Percentiles rank a stretch among this genome's conserved stretches.
phyloP scores from a whole-genome alignment of 2,329 filamentous ascomycete species.

The Trichoderma sp. region DNA sequence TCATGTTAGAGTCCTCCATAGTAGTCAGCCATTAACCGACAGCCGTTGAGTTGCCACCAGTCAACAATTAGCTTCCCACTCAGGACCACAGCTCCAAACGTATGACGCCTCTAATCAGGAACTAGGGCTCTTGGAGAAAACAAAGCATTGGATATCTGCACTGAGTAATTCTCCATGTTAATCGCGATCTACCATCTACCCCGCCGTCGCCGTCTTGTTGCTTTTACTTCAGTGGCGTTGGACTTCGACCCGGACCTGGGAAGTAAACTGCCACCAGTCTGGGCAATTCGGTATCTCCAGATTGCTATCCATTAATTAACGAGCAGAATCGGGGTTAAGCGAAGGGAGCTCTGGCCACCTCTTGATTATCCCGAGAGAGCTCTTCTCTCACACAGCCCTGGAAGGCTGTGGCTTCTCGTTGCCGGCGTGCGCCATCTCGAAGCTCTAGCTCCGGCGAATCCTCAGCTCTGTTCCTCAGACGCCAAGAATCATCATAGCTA shows the following conservation, averaged over 20 bases:
- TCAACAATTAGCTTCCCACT: not conserved
- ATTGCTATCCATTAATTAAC: not conserved
- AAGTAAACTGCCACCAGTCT: not conserved
- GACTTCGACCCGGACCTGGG: not conserved
- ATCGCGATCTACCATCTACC: conserved; percentile 11
- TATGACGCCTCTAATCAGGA: conserved; percentile 17
- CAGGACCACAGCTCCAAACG: not conserved
- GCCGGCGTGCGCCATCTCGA: not conserved
- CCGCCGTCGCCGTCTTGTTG: not conserved
- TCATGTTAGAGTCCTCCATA: not conserved
- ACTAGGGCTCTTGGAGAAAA: conserved; percentile 1
- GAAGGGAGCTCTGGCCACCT: conserved; percentile 4
- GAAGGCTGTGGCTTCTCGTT: not conserved
- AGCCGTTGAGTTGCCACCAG: not conserved
- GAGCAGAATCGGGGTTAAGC: not conserved
- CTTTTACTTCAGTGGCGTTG: conserved; percentile 15
- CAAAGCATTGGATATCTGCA: not conserved
- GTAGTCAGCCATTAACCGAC: not conserved
- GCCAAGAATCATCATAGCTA: not conserved
- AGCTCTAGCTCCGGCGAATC: not conserved
- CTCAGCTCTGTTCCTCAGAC: not conserved
- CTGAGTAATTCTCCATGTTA: not conserved
- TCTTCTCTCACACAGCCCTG: not conserved
- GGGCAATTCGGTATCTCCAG: not conserved
- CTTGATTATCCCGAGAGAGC: not conserved